phyloP scores from a whole-genome alignment of 2,329 filamentous ascomycete species.

The Xylariomycetidae sp. region DNA sequence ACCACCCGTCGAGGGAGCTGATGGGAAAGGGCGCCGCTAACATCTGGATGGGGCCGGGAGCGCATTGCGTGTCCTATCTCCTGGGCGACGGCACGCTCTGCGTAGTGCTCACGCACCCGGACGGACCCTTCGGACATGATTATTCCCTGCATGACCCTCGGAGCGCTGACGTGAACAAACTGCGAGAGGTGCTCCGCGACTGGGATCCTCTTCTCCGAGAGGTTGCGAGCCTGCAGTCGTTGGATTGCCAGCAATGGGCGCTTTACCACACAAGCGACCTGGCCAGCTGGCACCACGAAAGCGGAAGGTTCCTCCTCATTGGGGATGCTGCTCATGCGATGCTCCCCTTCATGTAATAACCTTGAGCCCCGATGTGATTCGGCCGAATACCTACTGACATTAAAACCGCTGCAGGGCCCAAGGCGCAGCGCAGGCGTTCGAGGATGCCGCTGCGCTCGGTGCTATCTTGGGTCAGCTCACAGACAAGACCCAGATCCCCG shows the following conservation, averaged over 20 bases:
- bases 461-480: constrained; percentile 2
- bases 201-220: constrained; percentile 6
- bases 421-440: constrained; percentile 8
- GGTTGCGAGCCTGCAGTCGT: constrained; percentile 1
- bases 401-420: constrained; percentile 5
- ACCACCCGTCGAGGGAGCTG: too few species aligned
- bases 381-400: background rate
- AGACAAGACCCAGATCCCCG: constrained; percentile 1
- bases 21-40: constrained; percentile 1
- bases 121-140: background rate
- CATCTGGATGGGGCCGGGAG: constrained; percentile 5
- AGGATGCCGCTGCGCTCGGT: constrained; percentile 5
- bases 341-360: constrained; percentile 5
- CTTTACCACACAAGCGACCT: constrained; percentile 6
- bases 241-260: constrained; percentile 6
- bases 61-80: constrained; percentile 4
- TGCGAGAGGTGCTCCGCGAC: constrained; percentile 1
- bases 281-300: constrained; percentile 3
- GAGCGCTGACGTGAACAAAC: background rate
- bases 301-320: constrained; percentile 5
- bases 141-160: constrained; percentile 6
- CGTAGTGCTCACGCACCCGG: constrained; percentile 5
- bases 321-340: constrained; percentile 8
- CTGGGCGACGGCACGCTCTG: constrained; percentile 4
- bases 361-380: background rate